These are phyloP conservation scores for Anastatica hierochuntica DNA, from an alignment of 345 rosid genomes.

Conservation along the genomic window DNA sequence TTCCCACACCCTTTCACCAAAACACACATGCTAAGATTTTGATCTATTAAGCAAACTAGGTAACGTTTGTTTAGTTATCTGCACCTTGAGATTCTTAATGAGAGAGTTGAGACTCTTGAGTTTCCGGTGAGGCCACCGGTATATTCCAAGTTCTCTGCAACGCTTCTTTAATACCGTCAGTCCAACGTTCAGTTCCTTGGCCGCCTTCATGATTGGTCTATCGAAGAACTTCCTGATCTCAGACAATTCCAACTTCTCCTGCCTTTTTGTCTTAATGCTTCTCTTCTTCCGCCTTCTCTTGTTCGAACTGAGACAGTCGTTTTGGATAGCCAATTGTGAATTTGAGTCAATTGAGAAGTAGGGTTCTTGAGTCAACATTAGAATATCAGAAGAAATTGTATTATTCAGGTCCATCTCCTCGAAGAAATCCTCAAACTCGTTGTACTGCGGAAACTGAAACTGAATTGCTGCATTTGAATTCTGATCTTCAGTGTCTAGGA, in stretches of 20 bases:
- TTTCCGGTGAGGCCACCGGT: constrained; percentile 75
- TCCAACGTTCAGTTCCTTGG: constrained; percentile 60
- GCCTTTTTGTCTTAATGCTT: constrained; percentile 9
- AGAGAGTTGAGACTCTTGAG: constrained; percentile 65
- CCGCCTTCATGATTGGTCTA: constrained; percentile 54
- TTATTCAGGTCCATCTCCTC: constrained; percentile 7
- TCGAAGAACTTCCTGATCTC: constrained; percentile 48
- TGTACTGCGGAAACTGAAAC: background rate
- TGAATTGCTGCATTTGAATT: background rate
- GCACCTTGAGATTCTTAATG: constrained; percentile 56
- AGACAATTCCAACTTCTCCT: constrained; percentile 27
- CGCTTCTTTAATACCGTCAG: constrained; percentile 62
- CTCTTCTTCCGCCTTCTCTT: constrained; percentile 6
- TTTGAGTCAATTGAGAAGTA: background rate
- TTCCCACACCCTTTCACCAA: constrained; percentile 35
- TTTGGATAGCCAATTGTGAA: constrained; percentile 1
- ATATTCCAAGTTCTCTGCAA: constrained; percentile 64
- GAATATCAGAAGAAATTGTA: background rate
- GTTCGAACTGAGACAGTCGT: background rate
- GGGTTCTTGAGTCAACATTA: constrained; percentile 18
- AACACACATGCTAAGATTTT: background rate
- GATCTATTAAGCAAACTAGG: background rate
- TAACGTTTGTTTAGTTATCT: background rate
- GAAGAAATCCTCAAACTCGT: constrained; percentile 18
- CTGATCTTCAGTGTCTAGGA: background rate